Evolutionary conservation across 2,329 filamentous ascomycete species (phyloP), one percentile per base, ranked within the genome.

Genomic region (Penicillium hesseltinei): DNA sequence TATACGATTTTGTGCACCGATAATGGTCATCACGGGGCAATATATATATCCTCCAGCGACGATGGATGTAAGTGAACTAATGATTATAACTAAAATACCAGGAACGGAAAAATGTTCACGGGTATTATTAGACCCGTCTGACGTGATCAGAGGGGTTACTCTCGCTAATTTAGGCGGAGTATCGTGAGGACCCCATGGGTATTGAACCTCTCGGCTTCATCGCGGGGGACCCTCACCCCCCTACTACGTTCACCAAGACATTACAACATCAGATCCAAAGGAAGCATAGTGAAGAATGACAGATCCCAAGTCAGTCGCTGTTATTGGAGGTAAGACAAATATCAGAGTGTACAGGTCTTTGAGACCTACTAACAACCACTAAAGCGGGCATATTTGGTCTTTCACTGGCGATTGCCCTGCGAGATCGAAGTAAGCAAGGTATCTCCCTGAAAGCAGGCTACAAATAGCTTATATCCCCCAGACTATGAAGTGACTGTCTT

Each of bases 371-470:
- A 36, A 61, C 39, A 6, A 33, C 27, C 8, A 4, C 17, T 1
- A 4, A 35, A 63, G 61, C 61, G 27, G 61, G 61, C 13, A 62
- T 61, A 6, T 63, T 62, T 23, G 61, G 61, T 15, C 56, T 63
- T 33, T 63, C 61, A 6, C 45, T 63, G 23, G 61, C 61, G 3
- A 52, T 57, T 44, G 59, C 53, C 9, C 54, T 63, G 11, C 56
- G 59, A 27, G 61, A 63, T 13, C 39, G 54, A 23, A 39, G 61
- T 61, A 46, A 61, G 54, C 11, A 51, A 27, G 9, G 10, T 2
- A 1, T 11, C 5, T 11, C 0, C 10, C 7, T 6, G 8, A 6
- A 15, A 19, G n/a, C 0, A 10, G 15, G 4, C 3, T 21, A 23
- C 25, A 25, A 47, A 17, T 4, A 8, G 8, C 36, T 55, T 5